A percentile compares a stretch with the other conserved stretches of the same genome.
Evolutionary conservation across 2,329 filamentous ascomycete species (phyloP).

Genomic region (Trichoderma polysporum): DNA sequence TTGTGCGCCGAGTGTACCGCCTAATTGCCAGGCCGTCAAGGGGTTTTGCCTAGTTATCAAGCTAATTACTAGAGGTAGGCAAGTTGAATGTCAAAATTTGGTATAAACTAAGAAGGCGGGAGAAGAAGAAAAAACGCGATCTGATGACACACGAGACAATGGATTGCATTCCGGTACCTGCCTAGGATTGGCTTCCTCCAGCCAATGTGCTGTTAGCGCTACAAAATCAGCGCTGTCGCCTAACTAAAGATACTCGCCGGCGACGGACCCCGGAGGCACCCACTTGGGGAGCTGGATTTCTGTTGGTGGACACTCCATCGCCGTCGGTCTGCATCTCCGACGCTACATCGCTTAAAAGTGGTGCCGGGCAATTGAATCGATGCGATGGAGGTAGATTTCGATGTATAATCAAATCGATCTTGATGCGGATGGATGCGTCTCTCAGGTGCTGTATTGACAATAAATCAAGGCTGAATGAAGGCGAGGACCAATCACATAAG

Average conservation of each 20-base stretch:
- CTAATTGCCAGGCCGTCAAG: not conserved
- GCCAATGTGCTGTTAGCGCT: not conserved
- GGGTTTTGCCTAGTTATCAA: not conserved
- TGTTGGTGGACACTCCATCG: not conserved
- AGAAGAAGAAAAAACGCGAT: not conserved
- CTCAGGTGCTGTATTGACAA: not conserved
- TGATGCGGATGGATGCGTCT: not conserved
- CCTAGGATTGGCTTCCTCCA: not conserved
- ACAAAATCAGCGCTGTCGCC: not conserved
- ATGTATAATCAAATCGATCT: not conserved
- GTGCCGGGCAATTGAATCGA: not conserved
- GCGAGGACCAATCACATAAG: no score
- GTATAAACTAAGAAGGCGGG: not conserved
- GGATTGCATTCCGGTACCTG: not conserved
- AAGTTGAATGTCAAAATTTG: not conserved
- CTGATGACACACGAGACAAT: not conserved
- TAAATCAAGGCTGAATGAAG: not conserved
- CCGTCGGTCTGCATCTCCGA: not conserved
- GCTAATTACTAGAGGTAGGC: not conserved
- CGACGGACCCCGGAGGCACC: not conserved
- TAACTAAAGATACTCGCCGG: not conserved
- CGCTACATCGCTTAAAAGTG: not conserved
- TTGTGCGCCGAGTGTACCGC: conserved; percentile 15
- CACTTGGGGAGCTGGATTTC: not conserved
- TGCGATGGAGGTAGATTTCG: not conserved